Percentiles rank a stretch among this genome's conserved stretches.
phyloP scores from a whole-genome alignment of 1,284 basidiomycete species.

The Ustilago xerochloae region DNA sequence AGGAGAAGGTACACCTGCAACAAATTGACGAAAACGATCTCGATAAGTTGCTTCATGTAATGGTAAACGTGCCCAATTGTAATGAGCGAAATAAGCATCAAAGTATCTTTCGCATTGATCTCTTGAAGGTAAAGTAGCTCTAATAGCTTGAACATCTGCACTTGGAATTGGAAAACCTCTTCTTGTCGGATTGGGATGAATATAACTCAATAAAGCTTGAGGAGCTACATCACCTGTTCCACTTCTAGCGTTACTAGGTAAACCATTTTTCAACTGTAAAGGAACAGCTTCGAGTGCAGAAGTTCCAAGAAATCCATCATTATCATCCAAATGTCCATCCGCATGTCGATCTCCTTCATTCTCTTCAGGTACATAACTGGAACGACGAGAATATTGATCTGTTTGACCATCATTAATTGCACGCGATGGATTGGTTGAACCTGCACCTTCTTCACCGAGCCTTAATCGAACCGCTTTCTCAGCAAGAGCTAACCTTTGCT shows the following conservation, averaged over 20 bases:
- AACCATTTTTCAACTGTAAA: conserved; percentile 35
- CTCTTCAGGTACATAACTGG: conserved; percentile 38
- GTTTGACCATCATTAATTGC: conserved; percentile 2
- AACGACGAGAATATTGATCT: conserved; percentile 19
- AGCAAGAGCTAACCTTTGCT: conserved; percentile 41
- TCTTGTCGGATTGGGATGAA: conserved; percentile 44
- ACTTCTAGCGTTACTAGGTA: conserved; percentile 14
- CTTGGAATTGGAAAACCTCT: conserved; percentile 47
- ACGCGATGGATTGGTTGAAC: too few relatives aligned
- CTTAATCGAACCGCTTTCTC: conserved; percentile 38
- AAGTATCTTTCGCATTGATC: conserved; percentile 50
- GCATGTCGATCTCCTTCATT: conserved; percentile 36
- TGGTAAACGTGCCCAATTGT: conserved; percentile 48
- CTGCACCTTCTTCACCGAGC: conserved; percentile 23
- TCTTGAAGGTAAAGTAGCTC: conserved; percentile 33
- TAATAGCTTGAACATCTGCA: conserved; percentile 44
- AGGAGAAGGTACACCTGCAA: conserved; percentile 29
- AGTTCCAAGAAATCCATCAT: conserved; percentile 48
- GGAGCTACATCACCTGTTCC: conserved; percentile 28
- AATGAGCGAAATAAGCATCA: conserved; percentile 48
- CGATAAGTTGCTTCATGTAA: conserved; percentile 34
- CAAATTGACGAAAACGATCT: conserved; percentile 39
- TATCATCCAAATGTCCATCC: conserved; percentile 45
- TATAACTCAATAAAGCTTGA: conserved; percentile 35
- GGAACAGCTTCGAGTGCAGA: conserved; percentile 45